Conservation (phyloP, 2,329 filamentous ascomycete genomes). For the Lachnum nothofagi region DNA sequence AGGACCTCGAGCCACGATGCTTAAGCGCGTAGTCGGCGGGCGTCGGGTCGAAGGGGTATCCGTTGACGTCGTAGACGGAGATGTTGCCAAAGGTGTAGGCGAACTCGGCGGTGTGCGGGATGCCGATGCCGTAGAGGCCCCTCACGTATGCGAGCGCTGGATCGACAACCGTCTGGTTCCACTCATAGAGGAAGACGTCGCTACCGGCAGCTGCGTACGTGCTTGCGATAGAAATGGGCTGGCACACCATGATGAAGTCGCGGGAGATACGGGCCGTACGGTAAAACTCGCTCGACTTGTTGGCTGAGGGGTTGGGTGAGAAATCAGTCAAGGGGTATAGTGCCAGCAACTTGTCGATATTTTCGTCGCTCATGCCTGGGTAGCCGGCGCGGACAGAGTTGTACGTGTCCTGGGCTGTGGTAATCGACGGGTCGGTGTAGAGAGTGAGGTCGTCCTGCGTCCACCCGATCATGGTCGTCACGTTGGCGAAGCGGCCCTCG, state of each 20-base stretch:
- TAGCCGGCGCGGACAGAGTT: not conserved
- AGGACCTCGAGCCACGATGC: not conserved
- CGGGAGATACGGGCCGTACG: not conserved
- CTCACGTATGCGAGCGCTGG: not conserved
- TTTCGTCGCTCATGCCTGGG: not conserved
- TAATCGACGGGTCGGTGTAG: not conserved
- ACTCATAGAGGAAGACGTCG: not conserved
- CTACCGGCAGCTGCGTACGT: not conserved
- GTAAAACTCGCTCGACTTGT: not conserved
- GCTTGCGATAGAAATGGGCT: not conserved
- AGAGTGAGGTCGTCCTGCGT: not conserved
- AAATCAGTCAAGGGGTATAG: not conserved
- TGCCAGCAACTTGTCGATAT: not conserved
- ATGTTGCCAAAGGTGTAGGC: not conserved
- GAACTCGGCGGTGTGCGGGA: not conserved
- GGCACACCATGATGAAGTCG: not conserved
- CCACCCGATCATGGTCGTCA: not conserved
- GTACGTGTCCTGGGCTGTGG: not conserved
- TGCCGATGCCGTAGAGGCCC: not conserved
- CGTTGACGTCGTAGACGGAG: not conserved
- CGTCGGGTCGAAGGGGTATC: not conserved
- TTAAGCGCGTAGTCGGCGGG: not conserved
- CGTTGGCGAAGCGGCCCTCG: not conserved
- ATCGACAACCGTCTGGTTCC: not conserved
- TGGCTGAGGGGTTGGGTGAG: not conserved